Evolutionary conservation across 192 early-diverging fungal genomes (phyloP).

Genomic region (Coemansia sp.): DNA sequence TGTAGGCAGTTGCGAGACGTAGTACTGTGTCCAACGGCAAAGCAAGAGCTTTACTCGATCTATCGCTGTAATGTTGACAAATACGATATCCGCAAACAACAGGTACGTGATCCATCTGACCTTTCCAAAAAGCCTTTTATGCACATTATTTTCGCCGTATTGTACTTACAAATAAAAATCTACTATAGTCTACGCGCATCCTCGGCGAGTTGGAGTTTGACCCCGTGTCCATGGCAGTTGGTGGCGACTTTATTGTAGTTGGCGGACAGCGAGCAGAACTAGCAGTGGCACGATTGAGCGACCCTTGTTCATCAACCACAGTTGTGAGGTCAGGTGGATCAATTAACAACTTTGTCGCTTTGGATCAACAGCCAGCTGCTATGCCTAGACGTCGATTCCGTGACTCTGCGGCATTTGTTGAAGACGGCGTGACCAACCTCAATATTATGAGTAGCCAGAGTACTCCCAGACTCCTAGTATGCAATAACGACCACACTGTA

Average conservation of each 20-base stretch:
- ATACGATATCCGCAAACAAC: slow-evolving; percentile 59
- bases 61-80: slow-evolving; percentile 56
- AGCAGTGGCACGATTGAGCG: slow-evolving; percentile 64
- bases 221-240: slow-evolving; percentile 77
- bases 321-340: slow-evolving; percentile 41
- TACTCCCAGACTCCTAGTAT: slow-evolving; percentile 78
- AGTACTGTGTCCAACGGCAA: slow-evolving; percentile 73
- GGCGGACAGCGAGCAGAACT: slow-evolving; percentile 91
- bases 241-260: slow-evolving; percentile 83
- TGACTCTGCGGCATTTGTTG: slow-evolving; percentile 59
- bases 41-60: slow-evolving; percentile 81
- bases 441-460: slow-evolving; percentile 44
- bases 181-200: slow-evolving; percentile 58
- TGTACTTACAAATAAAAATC: not conserved
- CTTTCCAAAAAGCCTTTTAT: not conserved
- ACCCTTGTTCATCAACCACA: slow-evolving; percentile 29
- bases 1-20: slow-evolving; percentile 92
- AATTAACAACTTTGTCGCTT: slow-evolving; percentile 55
- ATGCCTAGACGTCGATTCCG: slow-evolving; percentile 41
- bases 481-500: slow-evolving; percentile 95
- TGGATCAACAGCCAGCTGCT: slow-evolving; percentile 35
- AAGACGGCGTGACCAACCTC: slow-evolving; percentile 88
- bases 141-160: slow-evolving; percentile 16
- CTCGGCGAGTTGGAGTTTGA: slow-evolving; percentile 78
- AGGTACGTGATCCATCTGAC: slow-evolving; percentile 23